These are phyloP conservation scores for Penicillium sumatraense DNA, from an alignment of 2,329 filamentous ascomycete genomes.

Conservation along the genomic window DNA sequence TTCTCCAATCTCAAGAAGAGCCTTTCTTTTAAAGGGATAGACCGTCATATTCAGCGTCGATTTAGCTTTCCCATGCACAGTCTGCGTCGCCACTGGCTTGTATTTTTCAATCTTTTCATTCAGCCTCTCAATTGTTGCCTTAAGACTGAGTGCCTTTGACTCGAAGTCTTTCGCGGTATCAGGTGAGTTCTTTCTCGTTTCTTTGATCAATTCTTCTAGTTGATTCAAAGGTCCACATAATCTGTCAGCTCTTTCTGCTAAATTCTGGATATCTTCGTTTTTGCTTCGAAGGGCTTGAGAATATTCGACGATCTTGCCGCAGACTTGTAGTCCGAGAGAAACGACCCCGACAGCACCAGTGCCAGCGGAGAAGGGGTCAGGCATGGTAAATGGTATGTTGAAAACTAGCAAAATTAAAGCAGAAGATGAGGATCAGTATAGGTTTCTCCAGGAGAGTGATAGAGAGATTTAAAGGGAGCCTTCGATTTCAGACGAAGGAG, in stretches of 20 bases:
- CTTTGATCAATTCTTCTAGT: not conserved
- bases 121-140: not conserved
- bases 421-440: too few species aligned
- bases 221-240: not conserved
- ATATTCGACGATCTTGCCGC: not conserved
- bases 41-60: not conserved
- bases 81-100: not conserved
- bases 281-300: not conserved
- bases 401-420: too few species aligned
- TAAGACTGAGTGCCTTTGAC: not conserved
- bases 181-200: not conserved
- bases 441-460: too few species aligned
- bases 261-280: not conserved
- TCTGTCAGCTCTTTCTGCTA: not conserved
- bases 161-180: not conserved
- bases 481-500: not conserved
- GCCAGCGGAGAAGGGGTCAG: constrained; percentile 2
- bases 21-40: not conserved
- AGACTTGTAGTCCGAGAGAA: not conserved
- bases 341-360: constrained; percentile 4
- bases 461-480: too few species aligned
- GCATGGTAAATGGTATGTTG: not conserved
- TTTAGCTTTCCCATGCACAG: not conserved
- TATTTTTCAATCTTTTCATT: not conserved
- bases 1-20: not conserved